Evolutionary conservation across 352 stramenopile species (phyloP), one percentile per base, ranked within the genome.

Genomic region (Phytopythium ostracodes): DNA sequence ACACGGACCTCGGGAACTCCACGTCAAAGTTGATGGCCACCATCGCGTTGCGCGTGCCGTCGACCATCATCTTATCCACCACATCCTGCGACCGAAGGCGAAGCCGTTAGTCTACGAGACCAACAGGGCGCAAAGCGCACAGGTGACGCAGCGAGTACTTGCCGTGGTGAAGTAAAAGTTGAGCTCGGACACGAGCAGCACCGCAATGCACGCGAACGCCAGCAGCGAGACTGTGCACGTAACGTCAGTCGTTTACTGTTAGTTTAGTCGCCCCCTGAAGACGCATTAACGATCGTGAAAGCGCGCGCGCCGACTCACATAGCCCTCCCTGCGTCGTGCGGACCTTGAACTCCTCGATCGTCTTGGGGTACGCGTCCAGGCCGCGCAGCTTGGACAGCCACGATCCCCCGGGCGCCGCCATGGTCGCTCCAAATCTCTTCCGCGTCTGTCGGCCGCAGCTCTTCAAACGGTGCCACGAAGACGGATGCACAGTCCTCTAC

Each of bases 261-360:
- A n/a, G n/a, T n/a, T 57, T 31, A 57, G 20, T 29, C 51, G 9
- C 31, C 20, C n/a, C 17, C n/a, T 7, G 1, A 8, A 44, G 40
- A 22, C 40, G 2, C 4, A 24, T 5, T 8, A 5, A 2, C 8
- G 31, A 20, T 7, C 29, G 29, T 33, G 2, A 44, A 22, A 43
- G 25, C 44, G 29, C 29, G 29, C 29, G 29, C 29, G 29, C 29
- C 31, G 20, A 85, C 77, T 59, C 75, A 88, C 80, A 89, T n/a
- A 94, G 42, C 0, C 86, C 86, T 20, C 86, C 86, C 60, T 93
- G 80, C 59, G 88, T 80, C 43, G 86, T 94, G 63, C 83, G 82
- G 59, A 93, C 84, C 72, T 93, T 94, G 70, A 94, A 94, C 75
- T 94, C 86, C 58, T 94, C 86, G 60, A 94, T 91, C 31, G 86